These are phyloP conservation scores for Akanthomyces dipterigenus DNA, from an alignment of 2,329 filamentous ascomycete genomes.

Conservation along the genomic window DNA sequence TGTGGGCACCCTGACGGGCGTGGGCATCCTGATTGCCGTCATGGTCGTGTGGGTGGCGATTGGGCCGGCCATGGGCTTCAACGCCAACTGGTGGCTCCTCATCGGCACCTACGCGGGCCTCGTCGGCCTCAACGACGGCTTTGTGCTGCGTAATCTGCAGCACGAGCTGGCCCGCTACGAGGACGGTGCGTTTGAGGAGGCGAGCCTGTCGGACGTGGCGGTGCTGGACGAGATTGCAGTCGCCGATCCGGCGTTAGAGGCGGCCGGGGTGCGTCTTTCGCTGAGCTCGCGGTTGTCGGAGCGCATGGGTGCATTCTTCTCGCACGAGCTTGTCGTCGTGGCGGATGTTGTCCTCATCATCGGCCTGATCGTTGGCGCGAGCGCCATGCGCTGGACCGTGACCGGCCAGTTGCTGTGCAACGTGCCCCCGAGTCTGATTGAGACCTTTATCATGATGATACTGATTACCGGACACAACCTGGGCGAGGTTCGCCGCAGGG, in stretches of 20 bases:
- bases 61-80: conserved; percentile 32
- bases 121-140: conserved; percentile 37
- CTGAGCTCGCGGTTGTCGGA: conserved; percentile 16
- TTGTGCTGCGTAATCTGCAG: conserved; percentile 39
- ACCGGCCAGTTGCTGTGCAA: conserved; percentile 21
- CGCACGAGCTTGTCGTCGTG: conserved; percentile 17
- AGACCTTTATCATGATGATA: conserved; percentile 22
- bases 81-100: conserved; percentile 39
- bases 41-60: conserved; percentile 31
- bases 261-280: background rate
- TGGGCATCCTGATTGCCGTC: conserved; percentile 30
- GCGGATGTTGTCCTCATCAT: conserved; percentile 16
- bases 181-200: conserved; percentile 14
- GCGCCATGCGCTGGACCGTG: conserved; percentile 19
- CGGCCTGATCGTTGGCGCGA: conserved; percentile 17
- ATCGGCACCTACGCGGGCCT: conserved; percentile 42
- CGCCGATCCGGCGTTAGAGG: conserved; percentile 2
- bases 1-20: conserved; percentile 34
- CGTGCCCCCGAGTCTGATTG: conserved; percentile 19
- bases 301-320: conserved; percentile 17
- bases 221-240: conserved; percentile 13
- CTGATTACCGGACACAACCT: conserved; percentile 20
- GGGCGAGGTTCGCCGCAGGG: conserved; percentile 15
- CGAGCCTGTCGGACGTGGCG: conserved; percentile 12
- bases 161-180: conserved; percentile 19